Base-by-base conservation (phyloP, 352 stramenopile species). In the Thalassiosira delicatula region DNA sequence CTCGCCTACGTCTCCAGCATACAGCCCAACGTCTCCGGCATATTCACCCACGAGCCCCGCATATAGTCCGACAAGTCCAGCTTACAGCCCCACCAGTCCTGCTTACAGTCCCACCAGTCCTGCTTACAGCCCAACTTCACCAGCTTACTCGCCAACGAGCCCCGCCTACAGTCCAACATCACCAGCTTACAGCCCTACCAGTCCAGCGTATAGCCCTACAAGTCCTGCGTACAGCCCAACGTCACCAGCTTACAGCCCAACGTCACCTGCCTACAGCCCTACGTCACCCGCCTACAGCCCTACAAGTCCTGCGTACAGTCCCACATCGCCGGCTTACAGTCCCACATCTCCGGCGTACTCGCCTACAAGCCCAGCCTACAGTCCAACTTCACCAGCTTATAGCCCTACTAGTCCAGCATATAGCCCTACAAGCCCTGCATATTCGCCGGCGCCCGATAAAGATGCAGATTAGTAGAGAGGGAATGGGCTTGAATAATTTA, bases 141-240 rank as follows among this genome's bases (percentile, higher is more conserved):
- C 96, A 30, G 95, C 94, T 9, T 98, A 98, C 88, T 84, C 67
- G 19, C 92, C 92, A 30, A 95, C 92, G 2, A 92, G 83, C 27
- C 96, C 96, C 23, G 94, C 95, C 0, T 98, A 98, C 83, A 92
- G 76, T 4, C 94, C 95, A 37, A 97, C 95, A 9, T 94, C 83
- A 23, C 94, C 95, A n/a, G 95, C 94, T 5, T 96, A 96, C 61
- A 87, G 32, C 23, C 88, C 91, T 25, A 95, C 92, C 0, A 85
- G 42, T 59, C 93, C 92, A 0, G 91, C 90, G 0, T 96, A 96
- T 73, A 94, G 76, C 9, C 93, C 93, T 35, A 96, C 92, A 9
- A 46, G 33, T 35, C 87, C 65, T 57, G 92, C 92, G 29, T 97
- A 97, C 81, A 94, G 84, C 60, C 92, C 92, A 12, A 94, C 89